phyloP scores from a whole-genome alignment of 306 rosid genomes.

The Coriaria nepalensis region DNA sequence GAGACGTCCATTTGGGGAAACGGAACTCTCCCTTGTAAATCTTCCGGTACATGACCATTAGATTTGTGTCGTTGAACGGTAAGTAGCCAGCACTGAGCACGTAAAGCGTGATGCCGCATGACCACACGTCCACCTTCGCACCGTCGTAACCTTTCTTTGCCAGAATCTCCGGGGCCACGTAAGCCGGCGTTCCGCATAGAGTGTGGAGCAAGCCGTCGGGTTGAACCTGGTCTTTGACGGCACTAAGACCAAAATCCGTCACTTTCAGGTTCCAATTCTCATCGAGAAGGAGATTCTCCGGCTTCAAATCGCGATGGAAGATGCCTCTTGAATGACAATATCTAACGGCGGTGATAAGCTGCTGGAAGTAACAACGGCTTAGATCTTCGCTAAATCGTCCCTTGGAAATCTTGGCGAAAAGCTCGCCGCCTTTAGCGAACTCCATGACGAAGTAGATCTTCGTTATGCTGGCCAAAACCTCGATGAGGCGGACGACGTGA shows the following conservation, averaged over 20 bases:
- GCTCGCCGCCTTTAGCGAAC: conserved; percentile 66
- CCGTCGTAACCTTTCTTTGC: conserved; percentile 68
- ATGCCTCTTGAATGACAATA: conserved; percentile 62
- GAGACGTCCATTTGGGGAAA: conserved; percentile 40
- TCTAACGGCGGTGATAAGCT: conserved; percentile 55
- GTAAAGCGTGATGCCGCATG: conserved; percentile 64
- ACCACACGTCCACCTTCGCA: conserved; percentile 64
- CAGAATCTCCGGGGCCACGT: conserved; percentile 80
- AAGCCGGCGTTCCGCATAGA: conserved; percentile 76
- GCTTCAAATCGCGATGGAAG: conserved; percentile 78
- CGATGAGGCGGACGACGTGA: conserved; percentile 39
- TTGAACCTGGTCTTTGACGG: conserved; percentile 34
- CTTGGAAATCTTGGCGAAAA: conserved; percentile 26
- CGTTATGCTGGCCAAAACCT: conserved; percentile 62
- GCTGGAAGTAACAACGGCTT: conserved; percentile 57
- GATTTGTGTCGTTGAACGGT: conserved; percentile 53
- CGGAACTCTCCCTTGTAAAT: conserved; percentile 67
- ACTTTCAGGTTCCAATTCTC: conserved; percentile 46
- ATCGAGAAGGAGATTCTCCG: conserved; percentile 65
- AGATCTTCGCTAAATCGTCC: conserved; percentile 48
- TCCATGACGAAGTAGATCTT: conserved; percentile 76
- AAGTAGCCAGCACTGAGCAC: conserved; percentile 40
- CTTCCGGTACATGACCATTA: conserved; percentile 43
- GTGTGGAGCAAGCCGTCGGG: conserved; percentile 68
- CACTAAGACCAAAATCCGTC: conserved; percentile 72